Conservation (phyloP, 2,329 filamentous ascomycete genomes). For the Pyrenophora seminiperda region DNA sequence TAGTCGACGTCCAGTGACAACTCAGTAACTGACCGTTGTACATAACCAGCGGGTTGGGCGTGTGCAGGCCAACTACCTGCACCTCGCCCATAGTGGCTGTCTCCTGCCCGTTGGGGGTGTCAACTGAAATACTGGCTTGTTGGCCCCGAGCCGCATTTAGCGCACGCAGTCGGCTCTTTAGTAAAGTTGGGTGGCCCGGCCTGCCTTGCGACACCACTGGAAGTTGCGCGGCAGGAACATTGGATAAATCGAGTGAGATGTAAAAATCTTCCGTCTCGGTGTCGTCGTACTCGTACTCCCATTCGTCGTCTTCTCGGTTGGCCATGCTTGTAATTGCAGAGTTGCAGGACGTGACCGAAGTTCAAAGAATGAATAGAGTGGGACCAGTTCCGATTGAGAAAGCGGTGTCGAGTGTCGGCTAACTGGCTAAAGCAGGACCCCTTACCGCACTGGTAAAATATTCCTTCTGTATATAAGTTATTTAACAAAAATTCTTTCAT, state of each 20-base stretch:
- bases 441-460: not conserved
- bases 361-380: constrained; percentile 1
- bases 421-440: not conserved
- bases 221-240: constrained; percentile 35
- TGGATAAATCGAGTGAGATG: constrained; percentile 63
- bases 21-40: constrained; percentile 80
- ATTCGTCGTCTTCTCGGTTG: constrained; percentile 52
- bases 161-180: constrained; percentile 39
- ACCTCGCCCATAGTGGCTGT: constrained; percentile 53
- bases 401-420: not conserved
- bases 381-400: not conserved
- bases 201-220: constrained; percentile 24
- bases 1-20: constrained; percentile 79
- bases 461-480: fast-evolving
- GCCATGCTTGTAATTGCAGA: constrained; percentile 23
- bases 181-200: constrained; percentile 30
- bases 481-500: not conserved
- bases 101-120: constrained; percentile 18
- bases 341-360: not conserved
- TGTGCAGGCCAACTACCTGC: constrained; percentile 84
- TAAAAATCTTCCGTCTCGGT: constrained; percentile 63
- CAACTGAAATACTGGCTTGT: constrained; percentile 8
- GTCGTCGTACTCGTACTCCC: constrained; percentile 65
- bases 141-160: constrained; percentile 33
- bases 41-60: constrained; percentile 74